Evolutionary conservation across 140 eudicot genomes (phyloP), one percentile per base, ranked within the genome.

Genomic region (Stevia rebaudiana): DNA sequence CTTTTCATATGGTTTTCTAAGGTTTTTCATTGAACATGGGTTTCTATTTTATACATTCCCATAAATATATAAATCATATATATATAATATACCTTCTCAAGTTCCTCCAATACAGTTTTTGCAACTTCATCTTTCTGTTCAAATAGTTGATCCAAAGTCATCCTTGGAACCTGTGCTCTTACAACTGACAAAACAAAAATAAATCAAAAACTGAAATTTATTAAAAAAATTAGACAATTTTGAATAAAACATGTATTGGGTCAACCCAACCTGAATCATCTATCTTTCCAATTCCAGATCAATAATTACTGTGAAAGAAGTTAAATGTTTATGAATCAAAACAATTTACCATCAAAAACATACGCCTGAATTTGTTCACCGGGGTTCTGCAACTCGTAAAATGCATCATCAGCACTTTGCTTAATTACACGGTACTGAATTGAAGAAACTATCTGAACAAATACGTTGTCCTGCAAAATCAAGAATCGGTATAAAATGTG

Each of bases 61-160:
- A n/a, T n/a, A n/a, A n/a, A n/a, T n/a, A n/a, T n/a, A n/a, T n/a
- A n/a, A n/a, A n/a, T n/a, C n/a, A n/a, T n/a, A n/a, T n/a, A n/a
- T n/a, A 28, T 28, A 4, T 23, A 74, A 25, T 36, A 56, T 62
- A 85, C 96, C 97, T 87, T 91, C 71, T 88, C 98, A 65, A 91
- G 98, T 69, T 91, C 98, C 80, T 83, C 95, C 75, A 82, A 71
- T 56, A 91, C 98, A 59, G 84, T 69, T 74, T 81, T 81, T 74
- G 89, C 98, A 56, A 91, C 95, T 75, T 87, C 98, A 70, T 82
- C 85, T 76, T 91, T 91, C 69, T 91, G 98, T 74, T 91, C 96
- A 68, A 91, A 91, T 31, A 87, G 89, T 69, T 83, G 96, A 64
- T 91, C 98, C 77, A 91, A 63, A 31, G 80, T 88, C 89, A 91